Evolutionary conservation across 2,329 filamentous ascomycete species (phyloP), one percentile per base, ranked within the genome.

Genomic region (Raffaelea deltoideospora): DNA sequence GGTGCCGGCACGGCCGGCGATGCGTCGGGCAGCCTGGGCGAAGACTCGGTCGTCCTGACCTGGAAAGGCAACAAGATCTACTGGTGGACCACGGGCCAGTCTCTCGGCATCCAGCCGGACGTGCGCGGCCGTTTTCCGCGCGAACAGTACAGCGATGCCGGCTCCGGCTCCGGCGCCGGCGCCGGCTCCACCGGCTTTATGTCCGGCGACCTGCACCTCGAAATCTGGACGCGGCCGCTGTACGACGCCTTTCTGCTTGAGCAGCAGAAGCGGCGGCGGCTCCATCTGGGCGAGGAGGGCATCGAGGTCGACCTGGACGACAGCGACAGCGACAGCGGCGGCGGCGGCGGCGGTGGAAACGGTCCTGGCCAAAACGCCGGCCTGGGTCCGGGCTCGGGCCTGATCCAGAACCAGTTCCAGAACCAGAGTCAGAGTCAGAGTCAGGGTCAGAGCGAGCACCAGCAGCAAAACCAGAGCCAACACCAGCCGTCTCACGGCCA

Each of bases 41-140:
- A n/a, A n/a, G n/a, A n/a, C 5, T 59, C 63, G 1, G 60, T 92
- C 15, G 79, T 90, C 47, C 66, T 96, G 38, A 90, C 83, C 0
- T 94, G 83, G 78, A 77, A 76, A 43, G 69, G 72, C 20, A 72
- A 72, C 40, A 72, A 73, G 41, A 57, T 94, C 3, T 94, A 80
- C 51, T 73, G 81, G 44, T 69, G 71, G n/a, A 83, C 81, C 5
- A 87, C 79, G 1, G 77, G 83, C 40, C 65, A 66, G 37, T 76
- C 69, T 33, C 59, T 93, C 7, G 76, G 76, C 7, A 67, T 90
- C 32, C 51, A 58, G 9, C 59, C 63, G 0, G 53, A 58, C 10
- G 48, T 49, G 11, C 54, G 65, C 5, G 65, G 66, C 29, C 53
- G 28, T 17, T 15, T 30, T 15, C 8, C 8, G 8, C 28, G n/a